Conservation (phyloP, 2,329 filamentous ascomycete species). For the Byssochlamys sp. region DNA sequence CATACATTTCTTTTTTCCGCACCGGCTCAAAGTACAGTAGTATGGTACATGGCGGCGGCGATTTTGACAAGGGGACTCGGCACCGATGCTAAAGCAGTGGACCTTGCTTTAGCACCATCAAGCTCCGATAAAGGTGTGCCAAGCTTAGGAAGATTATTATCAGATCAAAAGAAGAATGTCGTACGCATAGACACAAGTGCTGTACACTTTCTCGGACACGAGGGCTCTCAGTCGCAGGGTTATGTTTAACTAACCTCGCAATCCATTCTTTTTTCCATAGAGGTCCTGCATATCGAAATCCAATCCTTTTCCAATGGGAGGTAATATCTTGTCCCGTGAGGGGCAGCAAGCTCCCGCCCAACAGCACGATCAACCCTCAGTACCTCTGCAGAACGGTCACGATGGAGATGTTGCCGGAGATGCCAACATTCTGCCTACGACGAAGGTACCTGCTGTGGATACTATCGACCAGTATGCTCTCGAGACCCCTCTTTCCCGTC, state of each 20-base stretch:
- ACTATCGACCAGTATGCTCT: slow-evolving; percentile 16
- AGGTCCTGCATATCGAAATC: background rate
- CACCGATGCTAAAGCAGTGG: background rate
- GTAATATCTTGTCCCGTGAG: slow-evolving; percentile 2
- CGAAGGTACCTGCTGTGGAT: slow-evolving; percentile 18
- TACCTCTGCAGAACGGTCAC: background rate
- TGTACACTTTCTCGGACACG: background rate
- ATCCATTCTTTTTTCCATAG: background rate
- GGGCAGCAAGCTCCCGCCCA: slow-evolving; percentile 4
- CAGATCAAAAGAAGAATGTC: background rate
- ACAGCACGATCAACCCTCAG: background rate
- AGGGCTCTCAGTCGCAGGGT: background rate
- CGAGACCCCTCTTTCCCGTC: slow-evolving; percentile 1
- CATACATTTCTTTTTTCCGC: background rate
- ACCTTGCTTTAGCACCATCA: background rate
- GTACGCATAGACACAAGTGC: background rate
- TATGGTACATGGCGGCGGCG: background rate
- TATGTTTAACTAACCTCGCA: background rate
- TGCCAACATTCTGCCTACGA: slow-evolving; percentile 9
- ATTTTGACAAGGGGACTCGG: background rate
- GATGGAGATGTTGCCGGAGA: background rate
- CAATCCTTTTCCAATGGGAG: background rate
- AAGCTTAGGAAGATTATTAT: background rate
- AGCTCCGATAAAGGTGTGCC: background rate
- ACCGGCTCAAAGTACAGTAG: background rate